Evolutionary conservation across 2,329 filamentous ascomycete species (phyloP).

Genomic region (Botryotinia globosa): DNA sequence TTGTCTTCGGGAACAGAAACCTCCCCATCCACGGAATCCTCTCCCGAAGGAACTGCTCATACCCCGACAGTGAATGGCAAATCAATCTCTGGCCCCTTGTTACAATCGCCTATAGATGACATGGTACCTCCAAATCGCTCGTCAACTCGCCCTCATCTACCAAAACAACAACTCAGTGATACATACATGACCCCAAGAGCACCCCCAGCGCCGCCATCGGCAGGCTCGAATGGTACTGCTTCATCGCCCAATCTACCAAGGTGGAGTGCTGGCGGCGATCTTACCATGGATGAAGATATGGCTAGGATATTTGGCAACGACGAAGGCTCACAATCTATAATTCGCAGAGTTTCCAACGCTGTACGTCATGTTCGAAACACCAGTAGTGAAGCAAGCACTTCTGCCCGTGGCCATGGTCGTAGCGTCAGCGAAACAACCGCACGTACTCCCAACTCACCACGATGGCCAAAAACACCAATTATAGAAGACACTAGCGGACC

Average conservation of each 20-base stretch:
- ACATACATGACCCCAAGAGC: conserved; percentile 39
- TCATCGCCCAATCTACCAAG: conserved; percentile 65
- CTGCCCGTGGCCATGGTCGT: conserved; percentile 51
- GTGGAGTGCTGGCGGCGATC: conserved; percentile 79
- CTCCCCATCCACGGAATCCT: conserved; percentile 37
- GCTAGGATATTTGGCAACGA: conserved; percentile 78
- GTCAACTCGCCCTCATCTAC: conserved; percentile 41
- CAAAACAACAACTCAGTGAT: conserved; percentile 42
- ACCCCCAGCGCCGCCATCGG: conserved; percentile 36
- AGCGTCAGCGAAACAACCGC: conserved; percentile 69
- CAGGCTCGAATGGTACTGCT: conserved; percentile 41
- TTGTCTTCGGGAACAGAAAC: conserved; percentile 35
- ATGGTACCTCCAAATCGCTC: conserved; percentile 33
- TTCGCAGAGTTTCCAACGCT: conserved; percentile 87
- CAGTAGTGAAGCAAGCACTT: conserved; percentile 63
- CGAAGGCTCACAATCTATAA: conserved; percentile 72
- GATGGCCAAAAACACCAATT: conserved; percentile 66
- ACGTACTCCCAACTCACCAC: conserved; percentile 59
- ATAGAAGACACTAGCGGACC: conserved; percentile 51
- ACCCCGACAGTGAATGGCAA: conserved; percentile 38
- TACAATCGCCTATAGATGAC: conserved; percentile 32
- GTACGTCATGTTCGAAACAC: conserved; percentile 83
- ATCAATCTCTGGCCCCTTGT: conserved; percentile 34
- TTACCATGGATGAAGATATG: conserved; percentile 95
- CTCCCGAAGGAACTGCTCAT: conserved; percentile 35